Percentiles rank a stretch among this genome's conserved stretches.
phyloP scores from a whole-genome alignment of 257 asterid genomes.

The Verbascum thapsus region DNA sequence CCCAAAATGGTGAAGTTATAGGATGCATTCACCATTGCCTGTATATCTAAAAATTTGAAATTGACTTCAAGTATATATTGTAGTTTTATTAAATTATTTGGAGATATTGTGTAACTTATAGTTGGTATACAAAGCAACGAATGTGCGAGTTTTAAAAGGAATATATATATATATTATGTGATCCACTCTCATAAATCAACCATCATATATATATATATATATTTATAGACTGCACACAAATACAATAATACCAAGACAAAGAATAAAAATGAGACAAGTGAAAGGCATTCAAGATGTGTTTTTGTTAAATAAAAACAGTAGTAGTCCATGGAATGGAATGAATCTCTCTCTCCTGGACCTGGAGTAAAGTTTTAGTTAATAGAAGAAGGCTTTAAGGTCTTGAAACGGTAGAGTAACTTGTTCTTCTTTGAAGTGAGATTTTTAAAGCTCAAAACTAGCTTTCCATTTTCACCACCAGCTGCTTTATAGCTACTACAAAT shows the following conservation, averaged over 20 bases:
- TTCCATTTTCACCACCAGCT: slow-evolving; percentile 39
- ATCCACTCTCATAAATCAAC: no score
- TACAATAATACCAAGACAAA: neutral
- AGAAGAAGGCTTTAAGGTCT: slow-evolving; percentile 18
- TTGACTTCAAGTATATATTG: no score
- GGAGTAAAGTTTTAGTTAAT: neutral
- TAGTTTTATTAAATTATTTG: no score
- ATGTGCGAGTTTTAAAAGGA: no score
- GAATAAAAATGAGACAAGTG: neutral
- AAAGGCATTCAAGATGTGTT: neutral
- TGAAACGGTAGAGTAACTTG: slow-evolving; percentile 46
- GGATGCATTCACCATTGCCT: no score
- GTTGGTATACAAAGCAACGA: no score
- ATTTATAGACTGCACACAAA: neutral
- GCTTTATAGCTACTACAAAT: slow-evolving; percentile 26
- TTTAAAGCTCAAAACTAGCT: slow-evolving; percentile 31
- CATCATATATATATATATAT: neutral
- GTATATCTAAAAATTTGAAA: no score
- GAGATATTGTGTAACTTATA: no score
- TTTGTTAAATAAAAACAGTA: neutral
- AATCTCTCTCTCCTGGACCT: no score
- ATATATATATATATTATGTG: no score
- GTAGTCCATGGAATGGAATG: no score
- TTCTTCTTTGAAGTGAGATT: slow-evolving; percentile 47
- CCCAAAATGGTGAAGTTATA: no score